Evolutionary conservation across 23 red algal species (phyloP), one percentile per base, ranked within the genome.

Genomic region (Gracilariopsis chorda): DNA sequence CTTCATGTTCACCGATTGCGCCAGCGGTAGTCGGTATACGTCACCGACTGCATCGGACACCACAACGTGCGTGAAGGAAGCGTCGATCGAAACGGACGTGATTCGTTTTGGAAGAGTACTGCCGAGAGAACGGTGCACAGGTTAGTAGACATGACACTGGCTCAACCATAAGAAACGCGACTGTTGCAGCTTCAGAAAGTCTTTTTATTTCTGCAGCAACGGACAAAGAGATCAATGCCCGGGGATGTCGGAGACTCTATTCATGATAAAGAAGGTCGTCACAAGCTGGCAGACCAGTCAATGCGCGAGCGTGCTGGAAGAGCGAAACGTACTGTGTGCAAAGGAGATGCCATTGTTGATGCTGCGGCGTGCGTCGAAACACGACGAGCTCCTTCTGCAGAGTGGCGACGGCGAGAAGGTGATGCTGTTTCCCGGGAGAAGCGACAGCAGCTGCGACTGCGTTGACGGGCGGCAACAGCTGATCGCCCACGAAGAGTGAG

Each of bases 241-340:
- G 69, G 37, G 32, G 40, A 75, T 47, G 69, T 75, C 69, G 40
- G 69, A 75, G 46, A 75, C 69, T 75, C 69, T 75, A 75, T 75
- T 75, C 69, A 75, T 75, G 59, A 75, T 40, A 75, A 75, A 75
- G 46, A 40, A 48, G 35, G 30, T 75, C 69, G 47, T 75, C 69
- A 75, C 69, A 12, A 37, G 40, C 42, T 75, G 69, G 8, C 3
- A n/a, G n/a, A n/a, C n/a, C n/a, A n/a, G 49, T 13, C 20, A 14
- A 30, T 36, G 32, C n/a, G 19, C 37, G 28, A 51, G 17, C 13
- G n/a, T 9, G 47, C 41, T 13, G 42, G 40, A 37, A 4, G 16
- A 5, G 16, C 19, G 47, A 75, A 46, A 75, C 69, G 41, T 75
- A 75, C 69, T 75, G 69, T 3, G 42, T 75, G 16, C 42, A 46